Conservation (phyloP, 176 grass and related monocot species). For the Saccharum spontaneum region DNA sequence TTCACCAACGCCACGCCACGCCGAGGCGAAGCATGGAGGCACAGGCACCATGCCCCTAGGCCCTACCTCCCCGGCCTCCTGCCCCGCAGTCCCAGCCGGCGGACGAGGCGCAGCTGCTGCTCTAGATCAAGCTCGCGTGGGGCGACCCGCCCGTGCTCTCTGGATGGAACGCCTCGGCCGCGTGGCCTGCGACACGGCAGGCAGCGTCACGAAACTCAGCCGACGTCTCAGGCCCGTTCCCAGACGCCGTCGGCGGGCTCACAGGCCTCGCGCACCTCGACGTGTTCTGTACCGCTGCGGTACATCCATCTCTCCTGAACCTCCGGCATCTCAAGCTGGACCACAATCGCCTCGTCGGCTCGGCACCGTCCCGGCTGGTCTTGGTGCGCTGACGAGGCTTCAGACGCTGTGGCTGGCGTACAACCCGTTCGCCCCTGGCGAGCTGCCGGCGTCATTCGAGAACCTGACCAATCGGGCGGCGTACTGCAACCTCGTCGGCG, state of each 20-base stretch:
- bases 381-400: conserved; percentile 46
- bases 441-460: conserved; percentile 55
- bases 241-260: conserved; percentile 54
- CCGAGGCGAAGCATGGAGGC: neutral
- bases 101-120: conserved; percentile 42
- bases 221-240: conserved; percentile 36
- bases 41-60: neutral
- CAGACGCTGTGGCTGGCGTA: neutral
- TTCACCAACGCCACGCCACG: neutral
- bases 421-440: conserved; percentile 28
- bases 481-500: conserved; percentile 29
- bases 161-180: conserved; percentile 41
- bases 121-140: conserved; percentile 59
- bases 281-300: conserved; percentile 43
- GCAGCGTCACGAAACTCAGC: conserved; percentile 32
- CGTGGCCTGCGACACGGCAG: conserved; percentile 54
- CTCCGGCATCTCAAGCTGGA: conserved; percentile 35
- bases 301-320: conserved; percentile 48
- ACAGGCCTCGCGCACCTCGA: conserved; percentile 30
- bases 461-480: conserved; percentile 25
- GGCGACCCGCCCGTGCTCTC: conserved; percentile 40
- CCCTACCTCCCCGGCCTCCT: neutral
- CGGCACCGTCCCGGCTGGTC: conserved; percentile 40
- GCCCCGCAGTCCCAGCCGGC: neutral
- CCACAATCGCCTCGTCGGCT: conserved; percentile 36